phyloP scores from a whole-genome alignment of 257 asterid genomes.

The Gentiana straminea region DNA sequence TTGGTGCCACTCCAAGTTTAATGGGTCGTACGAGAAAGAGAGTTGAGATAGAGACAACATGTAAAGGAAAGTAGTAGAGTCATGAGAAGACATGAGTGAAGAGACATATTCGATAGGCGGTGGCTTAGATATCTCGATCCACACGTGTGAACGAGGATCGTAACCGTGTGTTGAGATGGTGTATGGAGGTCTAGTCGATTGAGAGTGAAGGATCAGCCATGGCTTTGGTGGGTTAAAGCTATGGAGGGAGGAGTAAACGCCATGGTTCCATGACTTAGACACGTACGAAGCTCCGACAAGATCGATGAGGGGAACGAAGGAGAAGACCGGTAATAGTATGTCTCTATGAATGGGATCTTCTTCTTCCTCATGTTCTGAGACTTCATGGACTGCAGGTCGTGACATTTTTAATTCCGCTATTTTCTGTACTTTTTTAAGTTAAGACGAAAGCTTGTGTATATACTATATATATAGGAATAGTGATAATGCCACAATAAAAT shows the following conservation, averaged over 20 bases:
- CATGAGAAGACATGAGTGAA: slow-evolving; percentile 36
- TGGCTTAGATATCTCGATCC: slow-evolving; percentile 16
- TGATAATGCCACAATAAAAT: no score
- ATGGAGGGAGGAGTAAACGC: slow-evolving; percentile 49
- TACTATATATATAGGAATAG: no score
- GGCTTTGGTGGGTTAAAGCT: slow-evolving; percentile 40
- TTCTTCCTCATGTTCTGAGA: no score
- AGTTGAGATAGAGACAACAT: slow-evolving; percentile 36
- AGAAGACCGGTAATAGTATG: slow-evolving; percentile 33
- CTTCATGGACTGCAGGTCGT: no score
- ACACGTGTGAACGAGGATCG: slow-evolving; percentile 47
- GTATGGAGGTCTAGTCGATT: slow-evolving; percentile 30
- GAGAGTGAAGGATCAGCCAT: slow-evolving; percentile 63
- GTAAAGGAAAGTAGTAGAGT: slow-evolving; percentile 37
- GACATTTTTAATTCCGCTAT: neutral
- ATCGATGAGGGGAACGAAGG: slow-evolving; percentile 51
- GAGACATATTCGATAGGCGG: slow-evolving; percentile 25
- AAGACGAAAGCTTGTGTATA: no score
- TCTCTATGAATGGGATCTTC: slow-evolving; percentile 25
- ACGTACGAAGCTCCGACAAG: slow-evolving; percentile 43
- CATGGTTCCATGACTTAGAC: slow-evolving; percentile 47
- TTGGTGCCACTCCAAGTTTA: slow-evolving; percentile 43
- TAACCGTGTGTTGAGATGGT: slow-evolving; percentile 30
- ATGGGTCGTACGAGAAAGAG: slow-evolving; percentile 50
- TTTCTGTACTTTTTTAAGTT: slow-evolving; percentile 3